Percentiles rank a stretch among this genome's conserved stretches.
Conservation (phyloP, 73 alveolate genomes). For the Uronychia binucleata region DNA sequence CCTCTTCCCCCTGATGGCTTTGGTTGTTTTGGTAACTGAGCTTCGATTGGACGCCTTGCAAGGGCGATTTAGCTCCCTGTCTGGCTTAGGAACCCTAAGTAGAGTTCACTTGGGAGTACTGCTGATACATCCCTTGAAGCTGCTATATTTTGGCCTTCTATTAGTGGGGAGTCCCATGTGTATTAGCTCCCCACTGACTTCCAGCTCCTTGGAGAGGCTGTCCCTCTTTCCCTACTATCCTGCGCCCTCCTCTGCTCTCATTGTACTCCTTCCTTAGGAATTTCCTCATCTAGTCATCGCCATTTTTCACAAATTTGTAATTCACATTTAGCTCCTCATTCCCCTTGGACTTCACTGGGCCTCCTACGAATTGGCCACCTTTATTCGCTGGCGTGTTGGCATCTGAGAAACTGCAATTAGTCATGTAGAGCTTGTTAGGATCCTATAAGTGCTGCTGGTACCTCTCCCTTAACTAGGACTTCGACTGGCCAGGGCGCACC, state of each 20-base stretch:
- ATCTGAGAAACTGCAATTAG: neutral
- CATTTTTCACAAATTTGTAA: neutral
- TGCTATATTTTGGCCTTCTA: neutral
- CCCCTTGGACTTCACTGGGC: neutral
- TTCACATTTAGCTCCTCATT: neutral
- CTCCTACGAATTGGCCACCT: neutral
- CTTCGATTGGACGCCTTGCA: too few relatives aligned
- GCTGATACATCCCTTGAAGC: neutral
- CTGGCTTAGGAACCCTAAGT: too few relatives aligned
- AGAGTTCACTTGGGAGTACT: neutral
- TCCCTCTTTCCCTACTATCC: neutral
- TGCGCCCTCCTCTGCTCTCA: neutral
- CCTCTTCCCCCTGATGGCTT: neutral
- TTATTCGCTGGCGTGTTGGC: neutral
- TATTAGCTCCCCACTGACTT: neutral
- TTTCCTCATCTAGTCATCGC: neutral
- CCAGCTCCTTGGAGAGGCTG: neutral
- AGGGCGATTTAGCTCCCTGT: neutral
- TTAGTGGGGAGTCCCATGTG: neutral
- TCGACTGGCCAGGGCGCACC: too few relatives aligned
- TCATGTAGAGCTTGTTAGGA: neutral
- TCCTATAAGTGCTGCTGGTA: neutral
- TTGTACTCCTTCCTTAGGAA: neutral
- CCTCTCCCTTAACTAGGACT: neutral
- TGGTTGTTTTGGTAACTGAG: too few relatives aligned